Evolutionary conservation across 768 basidiomycete genomes (phyloP), one percentile per base, ranked within the genome.

Genomic region (Mycena kentingensis): DNA sequence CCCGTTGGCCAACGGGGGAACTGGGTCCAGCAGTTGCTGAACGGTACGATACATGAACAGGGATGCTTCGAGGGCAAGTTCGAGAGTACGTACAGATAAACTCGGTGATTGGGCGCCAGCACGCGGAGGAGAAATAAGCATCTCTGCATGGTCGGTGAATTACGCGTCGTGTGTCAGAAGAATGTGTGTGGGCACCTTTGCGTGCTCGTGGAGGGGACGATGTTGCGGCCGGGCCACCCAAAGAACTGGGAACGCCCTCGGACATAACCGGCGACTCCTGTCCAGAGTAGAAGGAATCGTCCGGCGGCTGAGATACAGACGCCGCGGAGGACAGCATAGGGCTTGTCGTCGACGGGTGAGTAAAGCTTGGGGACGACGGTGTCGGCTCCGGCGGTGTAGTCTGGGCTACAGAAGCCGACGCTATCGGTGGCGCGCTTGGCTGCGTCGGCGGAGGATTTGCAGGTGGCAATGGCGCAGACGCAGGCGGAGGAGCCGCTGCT

Each of bases 311-410:
- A 45, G 80, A 83, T 27, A 74, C 79, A 31, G 80, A 82, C 13
- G 88, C 87, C 22, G 81, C 86, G 5, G 87, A 90, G 16, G 90
- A 91, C 46, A 91, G 61, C 75, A 90, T 84, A 0, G 90, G 90
- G 58, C 90, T 93, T 51, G 88, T 87, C 43, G 87, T 76, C 5
- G 90, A 91, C 32, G 82, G 85, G 69, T 92, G 89, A n/a, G 90
- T 92, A 49, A 92, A 72, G 65, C 90, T 93, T 25, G 90, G 90
- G 8, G 90, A 91, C 0, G 88, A 83, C 12, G 83, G 72, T 41
- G 72, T 67, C 13, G 77, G 75, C 48, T 76, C 75, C 36, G 72
- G 64, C 31, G 72, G 55, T 39, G 68, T 49, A 32, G 73, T 35
- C 38, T 58, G 66, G 34, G 72, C 41, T 21, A 67, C 50, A 32